Percentiles rank a stretch among this genome's conserved stretches.
These are phyloP conservation scores for Diplocarpon rosae DNA, from an alignment of 2,329 filamentous ascomycete species.

Conservation along the genomic window DNA sequence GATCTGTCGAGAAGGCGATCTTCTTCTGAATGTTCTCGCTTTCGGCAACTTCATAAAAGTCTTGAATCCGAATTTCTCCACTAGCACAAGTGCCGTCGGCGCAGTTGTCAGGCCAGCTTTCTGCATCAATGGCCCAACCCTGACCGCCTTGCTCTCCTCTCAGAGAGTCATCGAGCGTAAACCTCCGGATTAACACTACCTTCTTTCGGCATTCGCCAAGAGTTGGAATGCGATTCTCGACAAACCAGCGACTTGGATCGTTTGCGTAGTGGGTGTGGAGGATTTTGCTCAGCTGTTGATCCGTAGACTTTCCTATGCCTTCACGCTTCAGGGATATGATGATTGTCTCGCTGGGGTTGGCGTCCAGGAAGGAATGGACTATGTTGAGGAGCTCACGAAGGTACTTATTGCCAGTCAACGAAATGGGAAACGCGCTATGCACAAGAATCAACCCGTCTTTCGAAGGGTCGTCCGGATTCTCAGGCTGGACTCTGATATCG, in stretches of 20 bases:
- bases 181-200: constrained; percentile 76
- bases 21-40: constrained; percentile 70
- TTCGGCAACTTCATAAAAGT: constrained; percentile 83
- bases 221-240: constrained; percentile 61
- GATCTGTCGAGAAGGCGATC: constrained; percentile 59
- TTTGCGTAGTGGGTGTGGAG: constrained; percentile 62
- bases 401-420: constrained; percentile 69
- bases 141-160: constrained; percentile 37
- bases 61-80: constrained; percentile 75
- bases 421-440: constrained; percentile 82
- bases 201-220: constrained; percentile 72
- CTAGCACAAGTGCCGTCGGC: constrained; percentile 59
- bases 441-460: constrained; percentile 69
- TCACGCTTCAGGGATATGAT: constrained; percentile 87
- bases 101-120: constrained; percentile 79
- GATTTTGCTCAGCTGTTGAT: constrained; percentile 66
- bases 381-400: constrained; percentile 62
- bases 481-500: constrained; percentile 72
- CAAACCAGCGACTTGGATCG: constrained; percentile 60
- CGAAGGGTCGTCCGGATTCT: constrained; percentile 41
- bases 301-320: constrained; percentile 68
- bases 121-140: constrained; percentile 50
- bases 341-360: constrained; percentile 70
- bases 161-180: constrained; percentile 50
- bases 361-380: constrained; percentile 63